Evolutionary conservation across 495 filamentous ascomycete genomes (phyloP).

Genomic region (Copromyces sp.): DNA sequence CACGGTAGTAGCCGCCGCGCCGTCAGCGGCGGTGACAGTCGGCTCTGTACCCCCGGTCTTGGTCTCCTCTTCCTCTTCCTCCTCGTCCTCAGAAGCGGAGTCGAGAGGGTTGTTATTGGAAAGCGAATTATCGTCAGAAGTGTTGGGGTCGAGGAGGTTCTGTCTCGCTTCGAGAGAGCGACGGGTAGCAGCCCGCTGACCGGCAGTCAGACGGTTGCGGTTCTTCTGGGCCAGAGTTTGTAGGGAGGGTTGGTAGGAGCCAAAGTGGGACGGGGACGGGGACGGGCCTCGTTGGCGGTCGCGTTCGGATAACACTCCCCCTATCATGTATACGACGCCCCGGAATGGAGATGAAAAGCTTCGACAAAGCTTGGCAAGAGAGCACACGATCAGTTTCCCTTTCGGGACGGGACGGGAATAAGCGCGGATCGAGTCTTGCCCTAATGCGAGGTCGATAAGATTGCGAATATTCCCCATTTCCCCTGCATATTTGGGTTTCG

Average conservation of each 20-base stretch:
- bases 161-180: not conserved
- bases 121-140: not conserved
- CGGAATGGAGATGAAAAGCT: not conserved
- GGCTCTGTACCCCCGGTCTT: not conserved
- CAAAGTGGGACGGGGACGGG: not conserved
- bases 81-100: not conserved
- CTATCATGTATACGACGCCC: too few species aligned
- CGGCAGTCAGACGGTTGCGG: not conserved
- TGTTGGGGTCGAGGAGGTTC: not conserved
- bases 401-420: not conserved
- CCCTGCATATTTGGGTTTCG: not conserved
- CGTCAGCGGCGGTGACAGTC: not conserved
- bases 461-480: not conserved
- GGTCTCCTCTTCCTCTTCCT: slow-evolving; percentile 7
- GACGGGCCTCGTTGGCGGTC: not conserved
- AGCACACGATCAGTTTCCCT: not conserved
- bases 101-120: not conserved
- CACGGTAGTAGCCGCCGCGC: not conserved
- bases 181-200: not conserved
- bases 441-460: not conserved
- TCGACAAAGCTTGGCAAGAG: not conserved
- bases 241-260: not conserved
- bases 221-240: not conserved
- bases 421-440: too few species aligned
- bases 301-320: not conserved